Base-by-base conservation (phyloP, 2,329 filamentous ascomycete genomes). In the Epichloe aotearoae region DNA sequence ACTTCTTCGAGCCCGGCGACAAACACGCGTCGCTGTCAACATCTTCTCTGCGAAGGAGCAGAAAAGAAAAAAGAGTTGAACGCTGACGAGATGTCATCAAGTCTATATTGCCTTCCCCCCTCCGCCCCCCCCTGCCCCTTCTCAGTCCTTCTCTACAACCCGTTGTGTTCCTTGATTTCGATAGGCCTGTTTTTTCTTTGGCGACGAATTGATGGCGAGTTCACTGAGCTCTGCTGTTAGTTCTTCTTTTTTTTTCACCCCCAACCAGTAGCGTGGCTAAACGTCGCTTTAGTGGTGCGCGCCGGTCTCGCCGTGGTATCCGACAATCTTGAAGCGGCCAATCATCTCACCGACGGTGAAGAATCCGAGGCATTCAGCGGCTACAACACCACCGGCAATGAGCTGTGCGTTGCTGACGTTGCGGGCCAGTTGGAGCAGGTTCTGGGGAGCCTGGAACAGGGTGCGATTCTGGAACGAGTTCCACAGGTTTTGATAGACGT, bases 281-380 rank as follows among this genome's bases (percentile, higher is more conserved):
- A 11, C 30, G 30, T 30, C 26, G n/a, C 48, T 60, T 73, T 74
- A 80, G 70, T 80, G 80, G 68, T 83, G 77, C 57, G 74, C 73
- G 60, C 76, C 76, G 56, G 69, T 65, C 66, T 86, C 80, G 65
- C 86, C 86, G 70, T 79, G 80, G 79, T 98, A 98, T 57, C 93
- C 93, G 61, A 98, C 77, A 61, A 98, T 70, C 85, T 98, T 97
- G 74, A 93, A 82, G 64, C 90, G 81, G 63, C 93, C 93, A 63
- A 98, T 83, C 70, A 98, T 97, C 79, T 97, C 90, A 58, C 93
- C 93, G 50, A 97, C 81, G 55, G 90, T 94, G 79, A 97, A 98
- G 80, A 98, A 98, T 55, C 93, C 93, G 59, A 98, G 72, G 47
- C 88, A 79, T 74, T 98, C 91, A 51, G 90, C 90, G 46, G 77